Evolutionary conservation across 2,329 filamentous ascomycete genomes (phyloP).

Genomic region (Cercospora sesami): DNA sequence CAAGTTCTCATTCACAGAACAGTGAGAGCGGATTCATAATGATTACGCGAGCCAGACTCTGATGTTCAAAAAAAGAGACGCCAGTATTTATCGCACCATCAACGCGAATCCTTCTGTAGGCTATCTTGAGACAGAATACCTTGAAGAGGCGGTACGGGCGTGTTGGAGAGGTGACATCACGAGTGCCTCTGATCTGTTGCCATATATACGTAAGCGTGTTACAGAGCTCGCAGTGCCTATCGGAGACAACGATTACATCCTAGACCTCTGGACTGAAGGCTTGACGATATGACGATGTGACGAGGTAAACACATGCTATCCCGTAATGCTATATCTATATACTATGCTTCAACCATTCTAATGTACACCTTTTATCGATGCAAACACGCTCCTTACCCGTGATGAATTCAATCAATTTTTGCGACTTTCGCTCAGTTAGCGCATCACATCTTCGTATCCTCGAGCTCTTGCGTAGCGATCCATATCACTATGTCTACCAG

Average conservation of each 20-base stretch:
- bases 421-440: not conserved
- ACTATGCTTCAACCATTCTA: not conserved
- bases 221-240: not conserved
- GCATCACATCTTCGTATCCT: constrained; percentile 14
- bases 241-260: not conserved
- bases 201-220: not conserved
- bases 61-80: too few species aligned
- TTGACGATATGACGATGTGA: not conserved
- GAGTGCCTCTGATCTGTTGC: not conserved
- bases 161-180: not conserved
- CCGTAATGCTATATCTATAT: not conserved
- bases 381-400: not conserved
- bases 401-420: not conserved
- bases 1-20: too few species aligned
- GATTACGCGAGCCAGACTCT: too few species aligned
- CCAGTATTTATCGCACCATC: too few species aligned
- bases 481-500: constrained; percentile 18
- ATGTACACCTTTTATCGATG: not conserved
- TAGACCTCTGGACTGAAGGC: not conserved
- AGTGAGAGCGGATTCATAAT: too few species aligned
- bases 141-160: not conserved
- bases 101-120: too few species aligned
- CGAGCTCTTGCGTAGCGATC: constrained; percentile 16
- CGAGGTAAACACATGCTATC: not conserved
- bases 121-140: not conserved